phyloP scores from a whole-genome alignment of 2,329 filamentous ascomycete genomes.

The Endoconidiophora polonica region DNA sequence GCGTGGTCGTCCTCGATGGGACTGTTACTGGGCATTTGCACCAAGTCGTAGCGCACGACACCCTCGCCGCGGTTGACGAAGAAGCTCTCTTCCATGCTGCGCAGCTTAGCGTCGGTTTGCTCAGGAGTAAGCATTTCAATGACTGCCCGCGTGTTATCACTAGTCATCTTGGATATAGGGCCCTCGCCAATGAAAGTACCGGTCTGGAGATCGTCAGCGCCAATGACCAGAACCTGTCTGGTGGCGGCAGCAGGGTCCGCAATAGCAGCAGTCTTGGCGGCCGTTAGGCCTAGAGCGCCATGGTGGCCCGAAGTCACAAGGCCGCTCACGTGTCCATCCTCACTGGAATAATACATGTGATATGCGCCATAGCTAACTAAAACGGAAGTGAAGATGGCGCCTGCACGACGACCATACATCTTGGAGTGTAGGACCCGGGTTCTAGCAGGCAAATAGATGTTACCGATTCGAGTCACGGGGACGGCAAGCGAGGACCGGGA shows the following conservation, averaged over 20 bases:
- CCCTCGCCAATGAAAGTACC: slow-evolving; percentile 71
- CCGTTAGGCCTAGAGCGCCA: slow-evolving; percentile 13
- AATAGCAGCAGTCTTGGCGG: slow-evolving; percentile 15
- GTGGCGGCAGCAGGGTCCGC: slow-evolving; percentile 29
- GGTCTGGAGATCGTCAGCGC: slow-evolving; percentile 79
- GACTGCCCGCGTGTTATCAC: slow-evolving; percentile 69
- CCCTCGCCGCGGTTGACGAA: slow-evolving; percentile 76
- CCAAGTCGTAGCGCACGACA: slow-evolving; percentile 85
- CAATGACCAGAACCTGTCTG: slow-evolving; percentile 66
- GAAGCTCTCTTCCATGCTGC: slow-evolving; percentile 83
- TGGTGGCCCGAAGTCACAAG: slow-evolving; percentile 12
- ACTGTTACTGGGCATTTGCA: slow-evolving; percentile 88
- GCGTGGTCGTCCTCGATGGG: slow-evolving; percentile 97
- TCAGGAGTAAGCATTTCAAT: slow-evolving; percentile 94
- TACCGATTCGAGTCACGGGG: slow-evolving; percentile 8
- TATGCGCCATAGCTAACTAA: slow-evolving; percentile 59
- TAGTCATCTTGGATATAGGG: slow-evolving; percentile 74
- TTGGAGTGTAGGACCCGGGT: slow-evolving; percentile 43
- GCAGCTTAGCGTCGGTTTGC: slow-evolving; percentile 77
- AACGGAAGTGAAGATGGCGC: slow-evolving; percentile 49
- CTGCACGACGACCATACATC: slow-evolving; percentile 58
- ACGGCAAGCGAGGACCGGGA: background rate
- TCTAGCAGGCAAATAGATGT: slow-evolving; percentile 13
- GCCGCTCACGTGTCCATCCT: slow-evolving; percentile 22
- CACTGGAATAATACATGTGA: slow-evolving; percentile 43